Evolutionary conservation across 441 rosid species (phyloP), one percentile per base, ranked within the genome.

Genomic region (Viola pubescens): DNA sequence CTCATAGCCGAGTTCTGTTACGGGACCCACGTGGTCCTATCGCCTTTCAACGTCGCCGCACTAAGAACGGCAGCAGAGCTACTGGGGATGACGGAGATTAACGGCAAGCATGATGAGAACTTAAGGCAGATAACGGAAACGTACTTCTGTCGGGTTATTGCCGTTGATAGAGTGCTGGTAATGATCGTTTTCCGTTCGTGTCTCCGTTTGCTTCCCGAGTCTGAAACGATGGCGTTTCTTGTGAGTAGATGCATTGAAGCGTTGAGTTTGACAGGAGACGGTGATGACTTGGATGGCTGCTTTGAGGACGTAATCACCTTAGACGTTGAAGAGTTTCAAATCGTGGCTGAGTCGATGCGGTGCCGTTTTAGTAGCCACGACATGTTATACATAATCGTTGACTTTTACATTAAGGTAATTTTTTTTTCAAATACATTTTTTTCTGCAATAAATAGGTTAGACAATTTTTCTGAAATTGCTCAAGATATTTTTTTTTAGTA

Each of bases 41-140:
- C 98, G 69, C 96, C 96, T 65, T 86, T 77, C 66, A 88, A 88
- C 58, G 73, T 88, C 11, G 90, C 74, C 1, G 75, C 84, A 1
- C 74, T 91, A 1, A 64, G 89, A 55, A 70, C 82, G 9, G 92
- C 96, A 6, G 86, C 83, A 3, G 92, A 79, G 74, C 54, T 79
- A 66, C 92, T 91, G 43, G 84, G 72, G 37, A 80, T 91, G 83
- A 79, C 82, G 47, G 73, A 68, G 56, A 58, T 74, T 5, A 49
- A 70, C 12, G 68, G 61, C 10, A 75, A 71, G 51, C 81, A 60
- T 12, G 83, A 65, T 9, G 79, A 79, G 53, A 79, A 78, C 71
- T 65, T 91, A 59, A 60, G 59, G 52, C 76, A 82, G 54, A 49
- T 84, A 13, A 74, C 89, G 34, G 98, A 91, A 68, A 19, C 76